Evolutionary conservation across 2,329 filamentous ascomycete species (phyloP).

Genomic region (Alternaria brassicicola): DNA sequence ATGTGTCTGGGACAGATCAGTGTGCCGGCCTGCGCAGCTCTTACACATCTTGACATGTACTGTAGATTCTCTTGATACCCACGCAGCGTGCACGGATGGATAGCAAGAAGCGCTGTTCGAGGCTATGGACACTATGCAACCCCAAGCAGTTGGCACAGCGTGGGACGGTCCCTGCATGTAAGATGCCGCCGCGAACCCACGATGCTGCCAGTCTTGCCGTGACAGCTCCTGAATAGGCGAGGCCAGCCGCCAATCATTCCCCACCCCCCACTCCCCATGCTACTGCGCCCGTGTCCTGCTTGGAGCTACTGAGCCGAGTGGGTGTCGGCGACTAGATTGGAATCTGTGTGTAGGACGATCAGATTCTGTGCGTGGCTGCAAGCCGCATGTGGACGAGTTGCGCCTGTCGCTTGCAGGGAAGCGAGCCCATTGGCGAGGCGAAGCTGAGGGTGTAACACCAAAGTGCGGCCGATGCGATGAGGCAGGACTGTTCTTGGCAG

Average conservation of each 20-base stretch:
- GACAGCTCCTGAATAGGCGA: constrained; percentile 13
- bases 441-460: constrained; percentile 7
- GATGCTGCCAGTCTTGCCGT: constrained; percentile 2
- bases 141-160: not conserved
- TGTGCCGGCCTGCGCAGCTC: not conserved
- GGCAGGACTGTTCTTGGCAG: constrained; percentile 21
- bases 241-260: constrained; percentile 2
- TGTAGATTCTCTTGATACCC: constrained; percentile 6
- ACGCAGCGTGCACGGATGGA: not conserved
- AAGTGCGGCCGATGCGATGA: constrained; percentile 15
- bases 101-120: not conserved
- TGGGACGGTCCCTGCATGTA: constrained; percentile 14
- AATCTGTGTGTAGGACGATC: not conserved
- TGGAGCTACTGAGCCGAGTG: not conserved
- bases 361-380: not conserved
- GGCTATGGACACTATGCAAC: not conserved
- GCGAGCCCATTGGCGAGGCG: constrained; percentile 8
- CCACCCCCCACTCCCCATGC: constrained; percentile 2
- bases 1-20: not conserved
- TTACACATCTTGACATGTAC: not conserved
- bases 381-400: not conserved
- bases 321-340: not conserved
- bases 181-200: constrained; percentile 10
- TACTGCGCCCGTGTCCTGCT: constrained; percentile 1
- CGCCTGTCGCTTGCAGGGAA: constrained; percentile 3